Conservation (phyloP, 1,284 basidiomycete genomes). For the Sphaerobolus stellatus region DNA sequence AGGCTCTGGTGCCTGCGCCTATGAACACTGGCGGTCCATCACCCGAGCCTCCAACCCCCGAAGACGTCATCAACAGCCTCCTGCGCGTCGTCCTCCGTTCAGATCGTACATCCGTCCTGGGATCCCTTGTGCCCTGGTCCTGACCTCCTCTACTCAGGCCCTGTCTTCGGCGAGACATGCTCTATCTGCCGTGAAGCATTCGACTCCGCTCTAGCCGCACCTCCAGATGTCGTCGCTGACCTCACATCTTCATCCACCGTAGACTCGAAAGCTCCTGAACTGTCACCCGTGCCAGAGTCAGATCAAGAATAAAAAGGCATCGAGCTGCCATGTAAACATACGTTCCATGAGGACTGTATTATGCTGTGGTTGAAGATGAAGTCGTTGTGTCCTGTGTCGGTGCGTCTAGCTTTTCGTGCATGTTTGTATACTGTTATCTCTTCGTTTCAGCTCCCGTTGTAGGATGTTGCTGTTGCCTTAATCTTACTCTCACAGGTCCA, state of each 20-base stretch:
- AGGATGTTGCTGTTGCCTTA: constrained; percentile 12
- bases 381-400: constrained; percentile 84
- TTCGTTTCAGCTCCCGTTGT: too few species aligned
- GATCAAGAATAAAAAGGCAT: constrained; percentile 45
- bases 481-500: too few species aligned
- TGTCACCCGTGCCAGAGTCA: neutral
- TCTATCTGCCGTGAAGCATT: constrained; percentile 82
- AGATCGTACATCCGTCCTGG: constrained; percentile 65
- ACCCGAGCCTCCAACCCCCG: constrained; percentile 67
- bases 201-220: constrained; percentile 61
- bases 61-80: constrained; percentile 64
- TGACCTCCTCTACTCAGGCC: constrained; percentile 46
- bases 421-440: neutral
- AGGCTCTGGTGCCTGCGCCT: constrained; percentile 74
- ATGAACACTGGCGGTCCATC: constrained; percentile 69
- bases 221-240: constrained; percentile 46
- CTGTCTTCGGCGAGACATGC: too few species aligned
- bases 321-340: constrained; percentile 75
- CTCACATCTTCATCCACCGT: too few species aligned
- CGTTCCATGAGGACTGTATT: constrained; percentile 81
- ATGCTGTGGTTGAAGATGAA: constrained; percentile 80
- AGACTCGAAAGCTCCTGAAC: too few species aligned
- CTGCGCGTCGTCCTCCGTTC: constrained; percentile 60
- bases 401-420: constrained; percentile 29
- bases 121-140: too few species aligned